A percentile compares a stretch with the other conserved stretches of the same genome.
These are phyloP conservation scores for Amanita fuliginea DNA, from an alignment of 768 basidiomycete genomes.

Conservation along the genomic window DNA sequence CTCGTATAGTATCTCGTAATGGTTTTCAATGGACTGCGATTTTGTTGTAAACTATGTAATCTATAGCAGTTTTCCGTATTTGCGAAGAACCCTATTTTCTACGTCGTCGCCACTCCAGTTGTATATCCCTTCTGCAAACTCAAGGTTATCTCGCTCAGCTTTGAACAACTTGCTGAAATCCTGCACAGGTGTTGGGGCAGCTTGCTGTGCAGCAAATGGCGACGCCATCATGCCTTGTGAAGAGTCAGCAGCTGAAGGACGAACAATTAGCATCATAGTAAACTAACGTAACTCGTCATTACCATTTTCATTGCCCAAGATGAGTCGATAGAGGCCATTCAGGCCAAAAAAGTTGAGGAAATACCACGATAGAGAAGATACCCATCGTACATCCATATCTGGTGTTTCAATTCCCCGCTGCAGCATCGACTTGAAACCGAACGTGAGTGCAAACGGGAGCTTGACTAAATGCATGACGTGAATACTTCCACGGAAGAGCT, in stretches of 20 bases:
- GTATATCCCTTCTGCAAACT: conserved; percentile 82
- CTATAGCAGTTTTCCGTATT: conserved; percentile 50
- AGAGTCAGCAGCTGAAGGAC: conserved; percentile 58
- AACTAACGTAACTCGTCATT: conserved; percentile 1
- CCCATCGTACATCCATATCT: conserved; percentile 98
- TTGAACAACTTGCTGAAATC: conserved; percentile 88
- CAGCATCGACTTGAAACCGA: conserved; percentile 97
- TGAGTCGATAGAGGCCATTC: conserved; percentile 89
- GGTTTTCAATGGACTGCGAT: neutral
- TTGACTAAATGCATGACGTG: conserved; percentile 48
- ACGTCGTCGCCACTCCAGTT: conserved; percentile 74
- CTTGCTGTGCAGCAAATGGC: conserved; percentile 47
- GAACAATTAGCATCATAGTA: conserved; percentile 8
- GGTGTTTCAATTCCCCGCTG: conserved; percentile 92
- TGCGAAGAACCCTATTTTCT: conserved; percentile 65
- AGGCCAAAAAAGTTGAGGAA: conserved; percentile 98
- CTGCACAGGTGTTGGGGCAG: conserved; percentile 50
- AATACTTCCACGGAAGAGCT: neutral
- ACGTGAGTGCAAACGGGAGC: conserved; percentile 91
- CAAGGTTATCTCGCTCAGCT: conserved; percentile 85
- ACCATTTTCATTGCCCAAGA: conserved; percentile 89
- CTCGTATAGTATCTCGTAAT: conserved; percentile 46
- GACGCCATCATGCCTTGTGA: conserved; percentile 63
- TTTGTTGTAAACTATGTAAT: neutral
- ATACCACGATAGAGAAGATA: conserved; percentile 98